Conservation (phyloP, 1,139 yeast genomes). For the Geotrichum phurueaensis region DNA sequence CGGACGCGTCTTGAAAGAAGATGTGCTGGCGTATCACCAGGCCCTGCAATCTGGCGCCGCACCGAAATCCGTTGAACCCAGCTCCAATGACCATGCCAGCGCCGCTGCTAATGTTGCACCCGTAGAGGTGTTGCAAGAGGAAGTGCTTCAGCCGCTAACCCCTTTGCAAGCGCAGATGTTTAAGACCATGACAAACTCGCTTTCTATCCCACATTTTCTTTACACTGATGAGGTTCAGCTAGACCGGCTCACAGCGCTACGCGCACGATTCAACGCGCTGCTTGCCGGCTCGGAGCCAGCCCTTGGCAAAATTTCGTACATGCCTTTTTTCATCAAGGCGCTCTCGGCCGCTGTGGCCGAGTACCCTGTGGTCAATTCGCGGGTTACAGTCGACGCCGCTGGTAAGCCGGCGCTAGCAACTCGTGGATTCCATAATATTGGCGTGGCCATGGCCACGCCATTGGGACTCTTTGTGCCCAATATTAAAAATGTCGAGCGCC, state of each 20-base stretch:
- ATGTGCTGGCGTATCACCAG: constrained; percentile 24
- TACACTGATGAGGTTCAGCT: constrained; percentile 34
- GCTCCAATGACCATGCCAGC: constrained; percentile 5
- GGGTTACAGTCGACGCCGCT: constrained; percentile 22
- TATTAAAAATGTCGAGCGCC: constrained; percentile 61
- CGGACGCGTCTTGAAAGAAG: constrained; percentile 36
- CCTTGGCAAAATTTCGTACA: constrained; percentile 30
- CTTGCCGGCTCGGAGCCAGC: constrained; percentile 8
- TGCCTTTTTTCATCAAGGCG: constrained; percentile 37
- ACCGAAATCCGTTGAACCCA: neutral
- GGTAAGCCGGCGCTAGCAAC: constrained; percentile 26
- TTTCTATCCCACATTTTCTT: constrained; percentile 35
- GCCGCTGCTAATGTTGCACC: constrained; percentile 14
- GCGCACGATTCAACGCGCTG: constrained; percentile 26
- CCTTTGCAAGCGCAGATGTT: constrained; percentile 35
- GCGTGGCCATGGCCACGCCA: constrained; percentile 72
- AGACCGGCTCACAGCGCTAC: constrained; percentile 26
- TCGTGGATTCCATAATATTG: constrained; percentile 40
- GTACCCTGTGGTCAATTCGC: constrained; percentile 32
- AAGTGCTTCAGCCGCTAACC: constrained; percentile 26
- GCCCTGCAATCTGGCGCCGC: constrained; percentile 6
- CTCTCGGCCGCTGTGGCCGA: constrained; percentile 30
- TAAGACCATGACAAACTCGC: constrained; percentile 33
- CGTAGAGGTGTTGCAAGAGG: constrained; percentile 1
- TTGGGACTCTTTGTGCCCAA: constrained; percentile 70